These are phyloP conservation scores for Meyerozyma carpophila DNA, from an alignment of 1,139 yeast species.

Conservation along the genomic window DNA sequence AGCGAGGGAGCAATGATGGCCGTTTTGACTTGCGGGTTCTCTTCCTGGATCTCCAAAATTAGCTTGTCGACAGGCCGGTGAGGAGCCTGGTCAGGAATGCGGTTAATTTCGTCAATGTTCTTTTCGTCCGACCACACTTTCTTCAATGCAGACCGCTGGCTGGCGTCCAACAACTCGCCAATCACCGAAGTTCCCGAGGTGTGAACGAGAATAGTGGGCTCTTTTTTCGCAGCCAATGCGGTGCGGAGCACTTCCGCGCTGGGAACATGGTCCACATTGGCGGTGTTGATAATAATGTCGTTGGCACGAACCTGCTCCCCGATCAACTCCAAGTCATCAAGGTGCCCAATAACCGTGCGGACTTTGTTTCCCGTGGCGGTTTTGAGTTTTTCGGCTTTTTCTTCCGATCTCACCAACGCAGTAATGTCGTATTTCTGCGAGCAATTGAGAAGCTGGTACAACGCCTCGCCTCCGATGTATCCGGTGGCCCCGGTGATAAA, in stretches of 20 bases:
- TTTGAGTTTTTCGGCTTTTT: constrained; percentile 17
- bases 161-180: constrained; percentile 20
- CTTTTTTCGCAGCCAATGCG: constrained; percentile 12
- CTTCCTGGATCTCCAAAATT: constrained; percentile 22
- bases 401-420: constrained; percentile 21
- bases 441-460: constrained; percentile 19
- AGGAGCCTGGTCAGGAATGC: constrained; percentile 25
- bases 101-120: constrained; percentile 23
- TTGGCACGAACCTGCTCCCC: constrained; percentile 15
- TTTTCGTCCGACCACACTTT: constrained; percentile 25
- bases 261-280: constrained; percentile 30
- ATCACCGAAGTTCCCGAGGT: constrained; percentile 36
- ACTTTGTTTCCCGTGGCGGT: constrained; percentile 14
- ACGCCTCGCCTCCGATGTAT: constrained; percentile 27
- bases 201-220: constrained; percentile 26
- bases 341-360: constrained; percentile 15
- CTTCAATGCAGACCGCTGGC: constrained; percentile 16
- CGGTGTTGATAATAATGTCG: constrained; percentile 32
- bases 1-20: constrained; percentile 21
- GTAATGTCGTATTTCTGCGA: constrained; percentile 12
- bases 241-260: constrained; percentile 21
- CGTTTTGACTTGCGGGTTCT: constrained; percentile 17
- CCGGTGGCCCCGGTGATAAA: constrained; percentile 32
- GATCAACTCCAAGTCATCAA: constrained; percentile 19
- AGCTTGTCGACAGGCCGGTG: constrained; percentile 33